These are phyloP conservation scores for Cercospora zeina DNA, from an alignment of 2,329 filamentous ascomycete genomes.

Conservation along the genomic window DNA sequence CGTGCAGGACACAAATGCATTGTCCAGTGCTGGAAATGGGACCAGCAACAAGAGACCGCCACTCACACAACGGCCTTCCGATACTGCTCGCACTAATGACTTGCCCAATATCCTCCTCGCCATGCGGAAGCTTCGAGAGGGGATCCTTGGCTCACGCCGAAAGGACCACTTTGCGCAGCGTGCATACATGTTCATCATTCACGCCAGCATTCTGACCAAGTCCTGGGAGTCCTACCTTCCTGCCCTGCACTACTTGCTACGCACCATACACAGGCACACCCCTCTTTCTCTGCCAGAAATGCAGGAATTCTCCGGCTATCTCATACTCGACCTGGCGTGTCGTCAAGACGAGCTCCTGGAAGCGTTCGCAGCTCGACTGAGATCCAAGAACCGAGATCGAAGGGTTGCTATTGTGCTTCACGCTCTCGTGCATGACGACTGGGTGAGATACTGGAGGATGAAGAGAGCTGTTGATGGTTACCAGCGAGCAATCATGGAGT, in stretches of 20 bases:
- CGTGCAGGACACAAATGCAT: constrained; percentile 32
- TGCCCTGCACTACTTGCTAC: constrained; percentile 76
- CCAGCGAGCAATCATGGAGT: constrained; percentile 75
- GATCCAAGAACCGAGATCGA: constrained; percentile 63
- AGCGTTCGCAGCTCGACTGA: constrained; percentile 67
- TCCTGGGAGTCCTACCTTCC: constrained; percentile 89
- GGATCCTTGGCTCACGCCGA: constrained; percentile 75
- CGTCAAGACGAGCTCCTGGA: constrained; percentile 72
- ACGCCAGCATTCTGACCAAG: constrained; percentile 74
- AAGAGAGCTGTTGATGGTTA: constrained; percentile 76
- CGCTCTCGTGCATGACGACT: constrained; percentile 78
- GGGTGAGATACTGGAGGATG: constrained; percentile 72
- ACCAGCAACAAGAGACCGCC: constrained; percentile 20
- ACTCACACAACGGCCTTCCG: constrained; percentile 19
- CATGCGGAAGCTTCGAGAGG: constrained; percentile 89
- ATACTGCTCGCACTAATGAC: constrained; percentile 57
- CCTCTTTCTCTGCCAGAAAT: constrained; percentile 70
- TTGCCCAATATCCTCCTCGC: constrained; percentile 76
- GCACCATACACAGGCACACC: constrained; percentile 65
- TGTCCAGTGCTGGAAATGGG: constrained; percentile 6
- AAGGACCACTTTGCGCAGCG: constrained; percentile 80
- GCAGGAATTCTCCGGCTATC: constrained; percentile 75
- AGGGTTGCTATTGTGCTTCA: constrained; percentile 68
- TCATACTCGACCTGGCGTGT: constrained; percentile 86
- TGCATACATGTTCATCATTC: constrained; percentile 88